phyloP scores from a whole-genome alignment of 192 early-diverging fungal genomes.

The Coemansia sp. region DNA sequence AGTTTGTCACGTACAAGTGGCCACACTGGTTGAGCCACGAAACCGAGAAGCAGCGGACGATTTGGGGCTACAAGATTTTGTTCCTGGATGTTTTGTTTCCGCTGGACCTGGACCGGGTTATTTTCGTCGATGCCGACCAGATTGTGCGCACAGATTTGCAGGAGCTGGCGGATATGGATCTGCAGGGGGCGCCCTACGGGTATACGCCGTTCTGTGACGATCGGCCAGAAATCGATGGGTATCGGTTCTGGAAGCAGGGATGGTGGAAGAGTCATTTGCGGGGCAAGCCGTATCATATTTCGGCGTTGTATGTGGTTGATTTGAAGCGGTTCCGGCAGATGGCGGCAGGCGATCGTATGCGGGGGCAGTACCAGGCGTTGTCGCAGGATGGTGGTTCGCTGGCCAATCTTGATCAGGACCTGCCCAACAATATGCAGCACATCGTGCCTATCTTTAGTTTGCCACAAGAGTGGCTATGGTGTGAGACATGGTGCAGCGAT shows the following conservation, averaged over 20 bases:
- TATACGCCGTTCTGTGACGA: constrained; percentile 95
- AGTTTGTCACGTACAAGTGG: constrained; percentile 98
- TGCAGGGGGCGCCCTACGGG: constrained; percentile 91
- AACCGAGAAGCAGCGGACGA: constrained; percentile 92
- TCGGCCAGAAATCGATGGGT: constrained; percentile 90
- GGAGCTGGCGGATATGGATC: constrained; percentile 87
- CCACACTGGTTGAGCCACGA: constrained; percentile 91
- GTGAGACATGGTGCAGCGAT: constrained; percentile 98
- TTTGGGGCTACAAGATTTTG: constrained; percentile 99
- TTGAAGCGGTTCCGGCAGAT: constrained; percentile 83
- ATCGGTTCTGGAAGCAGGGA: constrained; percentile 95
- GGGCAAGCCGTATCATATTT: constrained; percentile 92
- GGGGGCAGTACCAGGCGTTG: constrained; percentile 89
- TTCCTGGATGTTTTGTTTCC: constrained; percentile 98
- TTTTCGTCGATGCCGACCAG: constrained; percentile 99
- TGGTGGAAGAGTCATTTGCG: constrained; percentile 89
- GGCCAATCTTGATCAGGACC: constrained; percentile 96
- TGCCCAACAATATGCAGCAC: constrained; percentile 96
- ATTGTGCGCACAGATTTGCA: constrained; percentile 94
- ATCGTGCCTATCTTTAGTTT: constrained; percentile 85
- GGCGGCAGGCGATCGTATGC: constrained; percentile 88
- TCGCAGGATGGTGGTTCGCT: constrained; percentile 82
- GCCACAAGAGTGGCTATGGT: constrained; percentile 99
- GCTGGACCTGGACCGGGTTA: constrained; percentile 83
- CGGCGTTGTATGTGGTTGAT: constrained; percentile 95